phyloP scores from a whole-genome alignment of 73 alveolate species.

The Stentor roeselii region DNA sequence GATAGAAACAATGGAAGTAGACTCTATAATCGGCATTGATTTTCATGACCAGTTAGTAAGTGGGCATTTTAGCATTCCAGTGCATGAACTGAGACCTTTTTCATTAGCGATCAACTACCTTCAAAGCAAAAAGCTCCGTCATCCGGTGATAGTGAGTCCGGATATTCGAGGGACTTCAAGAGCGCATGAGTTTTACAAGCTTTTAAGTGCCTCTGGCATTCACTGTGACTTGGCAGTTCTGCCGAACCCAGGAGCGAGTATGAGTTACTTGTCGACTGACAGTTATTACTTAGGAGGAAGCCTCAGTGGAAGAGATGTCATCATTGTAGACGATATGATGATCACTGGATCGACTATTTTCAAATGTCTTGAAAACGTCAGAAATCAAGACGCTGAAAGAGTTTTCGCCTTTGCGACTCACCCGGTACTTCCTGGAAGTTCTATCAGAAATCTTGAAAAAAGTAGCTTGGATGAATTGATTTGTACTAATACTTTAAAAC shows the following conservation, averaged over 20 bases:
- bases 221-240: slow-evolving; percentile 8
- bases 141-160: slow-evolving; percentile 11
- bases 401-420: not conserved
- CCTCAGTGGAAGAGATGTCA: slow-evolving; percentile 10
- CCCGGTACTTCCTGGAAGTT: not conserved
- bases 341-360: not conserved
- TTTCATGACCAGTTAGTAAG: not conserved
- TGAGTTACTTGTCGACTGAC: not conserved
- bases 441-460: not conserved
- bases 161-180: not conserved
- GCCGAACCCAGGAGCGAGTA: not conserved
- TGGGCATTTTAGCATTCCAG: not conserved
- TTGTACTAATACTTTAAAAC: not conserved
- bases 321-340: slow-evolving; percentile 25
- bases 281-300: not conserved
- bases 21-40: not conserved
- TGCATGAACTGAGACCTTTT: not conserved
- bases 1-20: not conserved
- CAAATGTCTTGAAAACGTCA: not conserved
- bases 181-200: not conserved
- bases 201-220: not conserved
- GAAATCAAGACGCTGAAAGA: slow-evolving; percentile 17
- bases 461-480: slow-evolving; percentile 19
- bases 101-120: not conserved
- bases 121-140: not conserved